Conservation (phyloP, 2,329 filamentous ascomycete genomes). For the Pestalotiopsis sp. region DNA sequence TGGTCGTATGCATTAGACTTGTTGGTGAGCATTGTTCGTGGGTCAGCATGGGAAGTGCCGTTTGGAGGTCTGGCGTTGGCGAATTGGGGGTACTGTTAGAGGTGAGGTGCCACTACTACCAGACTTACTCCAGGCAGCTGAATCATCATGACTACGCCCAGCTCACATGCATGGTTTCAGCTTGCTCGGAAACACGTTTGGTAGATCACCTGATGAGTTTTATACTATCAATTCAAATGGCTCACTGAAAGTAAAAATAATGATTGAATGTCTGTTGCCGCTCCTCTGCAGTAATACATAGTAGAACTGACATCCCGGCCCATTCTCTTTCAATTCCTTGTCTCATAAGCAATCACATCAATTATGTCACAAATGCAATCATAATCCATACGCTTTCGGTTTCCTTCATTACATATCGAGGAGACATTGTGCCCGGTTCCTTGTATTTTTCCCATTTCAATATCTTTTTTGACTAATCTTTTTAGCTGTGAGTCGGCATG, state of each 20-base stretch:
- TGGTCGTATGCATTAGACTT: background rate
- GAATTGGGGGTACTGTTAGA: background rate
- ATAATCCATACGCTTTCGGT: background rate
- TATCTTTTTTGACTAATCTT: background rate
- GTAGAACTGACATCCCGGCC: background rate
- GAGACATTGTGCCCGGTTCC: background rate
- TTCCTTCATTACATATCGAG: background rate
- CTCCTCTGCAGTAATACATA: background rate
- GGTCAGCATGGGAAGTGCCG: background rate
- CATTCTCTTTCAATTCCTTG: background rate
- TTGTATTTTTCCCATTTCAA: background rate
- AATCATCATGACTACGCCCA: background rate
- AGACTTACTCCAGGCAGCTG: background rate
- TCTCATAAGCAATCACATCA: background rate
- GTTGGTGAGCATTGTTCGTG: background rate
- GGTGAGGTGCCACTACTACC: background rate
- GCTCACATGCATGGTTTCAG: background rate
- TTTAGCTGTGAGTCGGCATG: constrained; percentile 67
- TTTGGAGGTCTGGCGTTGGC: background rate
- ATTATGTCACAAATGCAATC: background rate
- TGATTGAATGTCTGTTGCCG: background rate
- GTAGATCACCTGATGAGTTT: too few species aligned
- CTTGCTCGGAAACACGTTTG: background rate
- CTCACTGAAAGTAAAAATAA: background rate
- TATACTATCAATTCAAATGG: too few species aligned